Evolutionary conservation across 148 eudicot genomes (phyloP).

Genomic region (Cornus controversa): DNA sequence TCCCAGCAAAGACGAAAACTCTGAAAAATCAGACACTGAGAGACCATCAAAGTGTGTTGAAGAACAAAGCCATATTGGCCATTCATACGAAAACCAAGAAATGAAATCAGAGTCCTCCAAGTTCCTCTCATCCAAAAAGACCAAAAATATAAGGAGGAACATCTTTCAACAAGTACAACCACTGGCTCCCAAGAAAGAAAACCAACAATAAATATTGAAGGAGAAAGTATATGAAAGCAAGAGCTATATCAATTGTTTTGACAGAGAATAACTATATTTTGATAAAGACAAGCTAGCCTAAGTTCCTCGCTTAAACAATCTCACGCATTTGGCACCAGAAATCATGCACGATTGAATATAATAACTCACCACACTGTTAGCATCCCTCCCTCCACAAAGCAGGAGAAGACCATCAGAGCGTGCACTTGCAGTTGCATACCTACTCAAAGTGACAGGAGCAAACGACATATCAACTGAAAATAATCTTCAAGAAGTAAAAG

Average conservation of each 20-base stretch:
- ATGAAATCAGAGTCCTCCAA: neutral
- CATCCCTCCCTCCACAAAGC: slow-evolving; percentile 98
- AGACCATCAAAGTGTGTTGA: neutral
- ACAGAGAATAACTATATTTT: neutral
- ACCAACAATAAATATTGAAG: neutral
- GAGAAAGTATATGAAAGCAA: neutral
- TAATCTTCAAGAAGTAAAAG: neutral
- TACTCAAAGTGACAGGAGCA: slow-evolving; percentile 27
- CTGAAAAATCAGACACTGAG: neutral
- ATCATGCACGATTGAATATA: neutral
- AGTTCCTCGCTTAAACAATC: neutral
- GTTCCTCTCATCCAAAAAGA: neutral
- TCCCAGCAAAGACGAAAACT: neutral
- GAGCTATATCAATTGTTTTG: neutral
- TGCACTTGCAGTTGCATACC: slow-evolving; percentile 99
- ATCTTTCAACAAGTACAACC: neutral
- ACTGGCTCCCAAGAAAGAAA: slow-evolving; percentile 3
- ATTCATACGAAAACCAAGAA: no score
- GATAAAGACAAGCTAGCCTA: neutral
- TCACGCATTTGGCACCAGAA: neutral
- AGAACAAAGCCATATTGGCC: slow-evolving; percentile 2
- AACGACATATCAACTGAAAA: slow-evolving; percentile 8
- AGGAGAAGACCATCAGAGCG: slow-evolving; percentile 97
- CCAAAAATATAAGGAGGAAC: neutral
- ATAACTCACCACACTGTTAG: slow-evolving; percentile 86